These are phyloP conservation scores for Lathyrus tuberosus DNA, from an alignment of 306 rosid genomes.

Conservation along the genomic window DNA sequence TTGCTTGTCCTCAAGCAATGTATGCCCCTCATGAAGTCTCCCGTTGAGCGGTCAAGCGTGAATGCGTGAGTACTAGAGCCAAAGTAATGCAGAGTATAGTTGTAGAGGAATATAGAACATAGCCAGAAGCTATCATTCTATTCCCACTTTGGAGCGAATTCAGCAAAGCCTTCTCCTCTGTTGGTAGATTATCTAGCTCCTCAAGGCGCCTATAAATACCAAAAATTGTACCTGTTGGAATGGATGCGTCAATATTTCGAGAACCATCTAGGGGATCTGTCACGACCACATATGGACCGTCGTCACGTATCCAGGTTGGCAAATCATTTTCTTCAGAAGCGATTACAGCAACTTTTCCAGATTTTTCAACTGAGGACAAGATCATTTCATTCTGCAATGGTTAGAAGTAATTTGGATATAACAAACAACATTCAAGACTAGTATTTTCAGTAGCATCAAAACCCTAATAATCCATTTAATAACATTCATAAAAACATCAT, in stretches of 20 bases:
- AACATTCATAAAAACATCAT: slow-evolving; percentile 6
- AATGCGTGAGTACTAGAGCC: slow-evolving; percentile 90
- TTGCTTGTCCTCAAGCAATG: no score
- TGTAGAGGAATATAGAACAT: slow-evolving; percentile 93
- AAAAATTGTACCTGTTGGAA: slow-evolving; percentile 92
- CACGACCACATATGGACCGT: slow-evolving; percentile 84
- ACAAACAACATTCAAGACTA: no score
- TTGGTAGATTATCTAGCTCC: slow-evolving; percentile 73
- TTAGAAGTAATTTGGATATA: slow-evolving; percentile 17
- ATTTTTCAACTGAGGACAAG: slow-evolving; percentile 71
- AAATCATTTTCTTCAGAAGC: slow-evolving; percentile 92
- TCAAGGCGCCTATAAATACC: slow-evolving; percentile 84
- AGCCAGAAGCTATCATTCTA: slow-evolving; percentile 80
- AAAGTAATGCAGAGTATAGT: slow-evolving; percentile 83
- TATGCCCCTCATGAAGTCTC: no score
- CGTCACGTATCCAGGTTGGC: slow-evolving; percentile 79
- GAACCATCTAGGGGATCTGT: slow-evolving; percentile 97
- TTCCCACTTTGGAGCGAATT: slow-evolving; percentile 90
- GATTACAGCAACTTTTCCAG: slow-evolving; percentile 94
- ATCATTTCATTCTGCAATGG: slow-evolving; percentile 82
- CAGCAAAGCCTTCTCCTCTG: slow-evolving; percentile 75
- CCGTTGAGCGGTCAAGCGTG: slow-evolving; percentile 88
- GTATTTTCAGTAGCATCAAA: no score
- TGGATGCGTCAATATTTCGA: slow-evolving; percentile 88
- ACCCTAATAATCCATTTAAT: neutral